phyloP scores from a whole-genome alignment of 1,284 basidiomycete genomes.

The Singerocomus inundabilis region DNA sequence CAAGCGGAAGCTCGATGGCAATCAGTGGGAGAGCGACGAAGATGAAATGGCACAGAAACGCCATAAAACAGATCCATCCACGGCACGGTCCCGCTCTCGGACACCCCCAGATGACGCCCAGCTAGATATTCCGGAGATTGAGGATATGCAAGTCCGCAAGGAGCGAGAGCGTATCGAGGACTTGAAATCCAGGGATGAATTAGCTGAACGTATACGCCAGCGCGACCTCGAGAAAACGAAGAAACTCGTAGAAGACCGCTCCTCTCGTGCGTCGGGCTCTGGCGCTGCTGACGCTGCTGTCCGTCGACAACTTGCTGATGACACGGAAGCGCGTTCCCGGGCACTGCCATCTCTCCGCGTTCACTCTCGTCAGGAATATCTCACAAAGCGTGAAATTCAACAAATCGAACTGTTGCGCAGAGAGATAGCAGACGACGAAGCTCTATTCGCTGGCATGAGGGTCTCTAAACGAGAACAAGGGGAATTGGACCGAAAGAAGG shows the following conservation, averaged over 20 bases:
- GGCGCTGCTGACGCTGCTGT: conserved; percentile 78
- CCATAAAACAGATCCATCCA: conserved; percentile 46
- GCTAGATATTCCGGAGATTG: conserved; percentile 40
- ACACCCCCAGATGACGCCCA: conserved; percentile 38
- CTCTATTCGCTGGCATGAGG: conserved; percentile 85
- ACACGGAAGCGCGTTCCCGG: conserved; percentile 69
- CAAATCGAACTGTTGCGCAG: conserved; percentile 91
- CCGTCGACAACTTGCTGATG: conserved; percentile 82
- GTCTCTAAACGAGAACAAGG: conserved; percentile 81
- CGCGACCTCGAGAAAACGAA: conserved; percentile 86
- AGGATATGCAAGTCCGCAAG: conserved; percentile 68
- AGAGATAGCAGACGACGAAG: conserved; percentile 92
- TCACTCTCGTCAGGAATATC: conserved; percentile 90
- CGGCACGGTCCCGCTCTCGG: conserved; percentile 22
- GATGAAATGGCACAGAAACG: conserved; percentile 77
- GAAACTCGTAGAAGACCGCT: conserved; percentile 90
- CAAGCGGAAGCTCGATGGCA: conserved; percentile 76
- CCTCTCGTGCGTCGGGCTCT: conserved; percentile 68
- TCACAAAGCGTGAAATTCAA: conserved; percentile 94
- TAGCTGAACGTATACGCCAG: conserved; percentile 83
- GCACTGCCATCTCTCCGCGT: conserved; percentile 84
- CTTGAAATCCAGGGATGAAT: conserved; percentile 86
- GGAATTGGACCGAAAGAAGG: conserved; percentile 90
- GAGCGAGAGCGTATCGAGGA: conserved; percentile 82
- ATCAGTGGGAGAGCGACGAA: conserved; percentile 87